phyloP scores from a whole-genome alignment of 345 rosid species.

The Moricandia arvensis region DNA sequence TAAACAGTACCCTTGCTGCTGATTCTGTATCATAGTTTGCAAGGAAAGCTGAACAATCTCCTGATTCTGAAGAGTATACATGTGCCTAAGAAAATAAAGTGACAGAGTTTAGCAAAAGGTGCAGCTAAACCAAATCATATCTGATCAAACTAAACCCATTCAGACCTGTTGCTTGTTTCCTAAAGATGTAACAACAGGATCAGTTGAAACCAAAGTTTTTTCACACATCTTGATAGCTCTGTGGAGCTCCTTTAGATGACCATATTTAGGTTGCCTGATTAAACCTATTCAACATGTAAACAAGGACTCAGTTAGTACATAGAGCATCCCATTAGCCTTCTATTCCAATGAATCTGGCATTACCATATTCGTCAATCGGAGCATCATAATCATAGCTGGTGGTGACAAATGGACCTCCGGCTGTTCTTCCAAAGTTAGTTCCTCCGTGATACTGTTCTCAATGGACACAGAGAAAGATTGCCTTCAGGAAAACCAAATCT shows the following conservation, averaged over 20 bases:
- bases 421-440: slow-evolving; percentile 94
- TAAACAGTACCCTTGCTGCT: slow-evolving; percentile 75
- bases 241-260: slow-evolving; percentile 96
- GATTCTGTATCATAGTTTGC: slow-evolving; percentile 88
- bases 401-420: slow-evolving; percentile 97
- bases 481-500: neutral
- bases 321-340: neutral
- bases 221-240: slow-evolving; percentile 94
- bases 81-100: slow-evolving; percentile 57
- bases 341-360: neutral
- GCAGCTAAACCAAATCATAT: slow-evolving; percentile 4
- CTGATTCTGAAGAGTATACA: slow-evolving; percentile 76
- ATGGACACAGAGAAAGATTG: slow-evolving; percentile 11
- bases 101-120: slow-evolving; percentile 30
- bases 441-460: slow-evolving; percentile 92
- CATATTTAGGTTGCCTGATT: slow-evolving; percentile 93
- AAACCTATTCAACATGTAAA: slow-evolving; percentile 53
- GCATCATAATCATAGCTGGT: slow-evolving; percentile 99
- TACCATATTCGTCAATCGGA: slow-evolving; percentile 97
- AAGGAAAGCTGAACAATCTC: slow-evolving; percentile 93
- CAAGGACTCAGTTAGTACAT: neutral
- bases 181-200: slow-evolving; percentile 78
- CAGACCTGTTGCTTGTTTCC: slow-evolving; percentile 85
- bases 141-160: neutral
- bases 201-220: slow-evolving; percentile 75